Conservation (phyloP, 1,284 basidiomycete species). For the Boletus coffeatus region DNA sequence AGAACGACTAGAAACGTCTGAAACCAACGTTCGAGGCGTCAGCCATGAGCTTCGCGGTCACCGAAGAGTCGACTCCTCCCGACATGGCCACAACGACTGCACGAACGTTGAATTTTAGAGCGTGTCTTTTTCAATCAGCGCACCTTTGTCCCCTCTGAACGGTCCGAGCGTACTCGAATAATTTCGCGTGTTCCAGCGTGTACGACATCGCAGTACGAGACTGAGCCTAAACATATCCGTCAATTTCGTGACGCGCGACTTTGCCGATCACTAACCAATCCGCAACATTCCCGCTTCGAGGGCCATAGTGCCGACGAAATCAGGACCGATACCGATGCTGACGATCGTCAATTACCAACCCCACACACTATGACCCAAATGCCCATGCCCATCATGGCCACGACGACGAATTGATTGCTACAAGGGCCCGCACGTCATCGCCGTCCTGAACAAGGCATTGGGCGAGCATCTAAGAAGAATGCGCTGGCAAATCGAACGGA, state of each 20-base stretch:
- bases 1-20: not conserved
- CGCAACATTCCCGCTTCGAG: no score
- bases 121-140: not conserved
- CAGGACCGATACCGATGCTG: no score
- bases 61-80: conserved; percentile 94
- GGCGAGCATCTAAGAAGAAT: no score
- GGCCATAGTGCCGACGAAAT: no score
- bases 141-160: conserved; percentile 28
- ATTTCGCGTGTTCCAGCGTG: conserved; percentile 6
- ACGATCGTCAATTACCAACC: no score
- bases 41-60: conserved; percentile 71
- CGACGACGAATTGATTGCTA: no score
- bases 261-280: not conserved
- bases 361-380: no score
- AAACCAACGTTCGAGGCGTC: conserved; percentile 44
- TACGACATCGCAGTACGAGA: conserved; percentile 14
- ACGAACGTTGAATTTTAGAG: not conserved
- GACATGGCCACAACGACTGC: conserved; percentile 91
- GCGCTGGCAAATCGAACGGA: no score
- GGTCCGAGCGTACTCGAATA: conserved; percentile 16
- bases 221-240: conserved; percentile 17
- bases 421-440: no score
- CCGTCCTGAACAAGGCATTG: no score
- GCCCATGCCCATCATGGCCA: no score
- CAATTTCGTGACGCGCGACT: conserved; percentile 4